Base-by-base conservation (phyloP, 148 eudicot species). In the Cornus kousa region DNA sequence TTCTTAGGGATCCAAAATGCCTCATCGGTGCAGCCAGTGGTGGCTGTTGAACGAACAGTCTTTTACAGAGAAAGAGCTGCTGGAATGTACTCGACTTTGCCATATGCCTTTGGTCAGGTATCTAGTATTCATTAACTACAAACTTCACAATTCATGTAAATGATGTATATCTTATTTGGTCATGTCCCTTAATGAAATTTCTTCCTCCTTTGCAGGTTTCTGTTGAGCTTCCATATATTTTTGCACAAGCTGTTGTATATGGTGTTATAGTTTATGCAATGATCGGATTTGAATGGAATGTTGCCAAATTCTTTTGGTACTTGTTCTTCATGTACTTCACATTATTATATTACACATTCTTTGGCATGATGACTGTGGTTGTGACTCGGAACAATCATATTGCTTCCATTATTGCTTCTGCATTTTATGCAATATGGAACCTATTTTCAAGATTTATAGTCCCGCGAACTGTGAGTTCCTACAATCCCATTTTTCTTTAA, bases 21-120 rank as follows among this genome's bases (percentile, higher is more conserved):
- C 24, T 70, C 88, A 7, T 75, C 94, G 8, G 97, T 90, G 59
- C 97, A 92, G 77, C 94, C 94, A 20, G 90, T 92, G 13, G 92
- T 92, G 17, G 77, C 87, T 13, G 75, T 92, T 9, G 97, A 90
- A 72, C 69, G 97, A 75, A 90, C 89, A 0, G 94, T 90, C 9
- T 92, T 87, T 75, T 89, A 92, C 31, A 89, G 97, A 84, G 97
- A 93, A 82, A 84, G 89, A 81, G 97, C 94, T 40, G 94, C 94
- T 48, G 95, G 97, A 31, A 85, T 93, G 94, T 93, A 91, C 80
- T 93, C 95, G 2, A 89, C 92, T 9, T 72, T 93, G 71, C 90
- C 97, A 67, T 93, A 91, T 75, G 97, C 95, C 77, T 88, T 91
- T 32, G 88, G 91, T 71, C 97, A 91, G 94, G 97, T 88, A 53